Conservation (phyloP, 176 grass and related monocot genomes). For the Coix lacrymajobi region DNA sequence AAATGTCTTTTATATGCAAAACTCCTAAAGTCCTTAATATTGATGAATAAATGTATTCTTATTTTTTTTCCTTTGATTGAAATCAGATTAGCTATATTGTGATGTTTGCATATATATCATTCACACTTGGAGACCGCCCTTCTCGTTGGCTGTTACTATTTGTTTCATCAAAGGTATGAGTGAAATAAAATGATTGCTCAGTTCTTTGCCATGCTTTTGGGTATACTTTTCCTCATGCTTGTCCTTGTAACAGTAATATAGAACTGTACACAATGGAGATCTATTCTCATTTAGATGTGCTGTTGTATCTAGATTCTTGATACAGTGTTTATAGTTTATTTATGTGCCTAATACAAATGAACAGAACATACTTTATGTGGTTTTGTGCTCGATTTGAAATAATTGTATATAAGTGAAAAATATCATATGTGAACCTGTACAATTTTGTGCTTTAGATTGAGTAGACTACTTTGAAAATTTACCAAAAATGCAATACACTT, state of each 20-base stretch:
- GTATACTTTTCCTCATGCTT: constrained; percentile 2
- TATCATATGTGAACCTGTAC: background rate
- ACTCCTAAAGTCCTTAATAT: constrained; percentile 25
- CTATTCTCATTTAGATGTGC: constrained; percentile 7
- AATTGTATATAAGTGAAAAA: background rate
- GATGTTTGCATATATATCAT: constrained; percentile 97
- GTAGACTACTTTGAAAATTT: constrained; percentile 6
- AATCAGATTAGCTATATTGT: constrained; percentile 97
- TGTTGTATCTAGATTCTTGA: background rate
- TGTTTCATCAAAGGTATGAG: constrained; percentile 89
- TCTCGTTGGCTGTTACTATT: constrained; percentile 50
- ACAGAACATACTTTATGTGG: background rate
- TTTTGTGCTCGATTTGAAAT: background rate
- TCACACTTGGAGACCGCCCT: constrained; percentile 76
- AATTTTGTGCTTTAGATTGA: constrained; percentile 2
- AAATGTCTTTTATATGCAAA: constrained; percentile 30
- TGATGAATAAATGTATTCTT: constrained; percentile 22
- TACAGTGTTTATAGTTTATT: background rate
- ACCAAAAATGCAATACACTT: background rate
- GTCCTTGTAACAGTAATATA: constrained; percentile 5
- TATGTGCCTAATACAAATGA: background rate
- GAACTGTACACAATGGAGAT: background rate
- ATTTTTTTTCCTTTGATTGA: constrained; percentile 32
- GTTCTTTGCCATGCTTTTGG: background rate
- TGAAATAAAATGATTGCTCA: constrained; percentile 1